Base-by-base conservation (phyloP, 1,139 yeast species). In the Taphrina wiesneri region DNA sequence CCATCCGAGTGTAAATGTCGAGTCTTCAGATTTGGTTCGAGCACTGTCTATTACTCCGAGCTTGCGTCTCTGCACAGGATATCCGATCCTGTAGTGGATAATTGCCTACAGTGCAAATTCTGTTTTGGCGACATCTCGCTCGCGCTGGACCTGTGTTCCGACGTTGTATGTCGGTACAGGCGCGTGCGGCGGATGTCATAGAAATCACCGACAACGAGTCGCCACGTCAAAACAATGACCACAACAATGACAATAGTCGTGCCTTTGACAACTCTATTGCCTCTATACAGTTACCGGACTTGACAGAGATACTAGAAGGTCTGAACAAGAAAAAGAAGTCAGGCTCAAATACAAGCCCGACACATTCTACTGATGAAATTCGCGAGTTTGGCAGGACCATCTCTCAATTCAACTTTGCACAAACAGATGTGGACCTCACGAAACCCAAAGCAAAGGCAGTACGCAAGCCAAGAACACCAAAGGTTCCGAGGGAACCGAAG, bases 211-310 rank as follows among this genome's bases (percentile, higher is more conserved):
- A 34, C 45, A 25, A 19, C 25, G 59, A 36, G 36, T 54, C 28
- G 59, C 49, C 59, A 28, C 59, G 39, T 39, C 59, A 25, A 54
- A 25, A 41, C 59, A 54, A 41, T 25, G 7, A n/a, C 7, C 32
- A 17, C 32, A 25, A 39, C 49, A 36, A 36, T 6, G 19, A n/a
- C 23, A 41, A 9, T 2, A 21, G 17, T 45, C 28, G 21, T 9
- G 28, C 49, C 25, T 5, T 45, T 28, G 49, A 45, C 28, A 28
- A 45, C n/a, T 45, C 49, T 5, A 4, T 45, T 9, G 49, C 49
- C 13, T 54, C 59, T 9, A 2, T 25, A 1, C 47, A 17, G 21
- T 15, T 36, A 15, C 59, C 49, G 7, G 59, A 54, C 36, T 43
- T 54, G 47, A 23, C 59, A 7, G 47, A 23, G 9, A 54, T 54